These are phyloP conservation scores for Aspergillus proliferans DNA, from an alignment of 2,329 filamentous ascomycete species.

Conservation along the genomic window DNA sequence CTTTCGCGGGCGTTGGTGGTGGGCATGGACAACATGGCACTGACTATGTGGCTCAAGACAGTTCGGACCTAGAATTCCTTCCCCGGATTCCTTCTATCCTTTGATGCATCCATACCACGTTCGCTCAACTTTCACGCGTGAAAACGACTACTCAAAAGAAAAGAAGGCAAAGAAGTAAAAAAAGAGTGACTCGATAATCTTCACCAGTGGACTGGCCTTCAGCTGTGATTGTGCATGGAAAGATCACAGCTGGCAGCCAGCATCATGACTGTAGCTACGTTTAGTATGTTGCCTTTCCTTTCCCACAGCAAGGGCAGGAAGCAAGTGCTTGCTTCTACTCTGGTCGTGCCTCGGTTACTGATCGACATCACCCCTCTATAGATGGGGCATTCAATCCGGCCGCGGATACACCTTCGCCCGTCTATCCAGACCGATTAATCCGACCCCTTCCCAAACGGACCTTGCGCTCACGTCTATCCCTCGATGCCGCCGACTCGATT, in stretches of 20 bases:
- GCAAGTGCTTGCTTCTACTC: constrained; percentile 9
- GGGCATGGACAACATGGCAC: constrained; percentile 1
- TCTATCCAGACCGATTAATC: constrained; percentile 86
- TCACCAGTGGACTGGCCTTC: background rate
- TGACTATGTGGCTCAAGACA: background rate
- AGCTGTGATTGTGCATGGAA: background rate
- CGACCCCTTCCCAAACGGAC: constrained; percentile 84
- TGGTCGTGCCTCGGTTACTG: constrained; percentile 30
- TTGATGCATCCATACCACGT: background rate
- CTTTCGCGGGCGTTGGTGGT: background rate
- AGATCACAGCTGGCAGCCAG: background rate
- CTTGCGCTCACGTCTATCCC: constrained; percentile 78
- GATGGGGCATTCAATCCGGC: constrained; percentile 46
- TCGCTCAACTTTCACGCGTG: background rate
- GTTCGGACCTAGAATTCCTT: background rate
- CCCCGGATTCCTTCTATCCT: background rate
- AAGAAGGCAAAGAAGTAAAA: background rate
- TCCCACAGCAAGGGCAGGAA: constrained; percentile 9
- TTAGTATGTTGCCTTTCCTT: constrained; percentile 34
- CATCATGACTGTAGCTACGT: constrained; percentile 33
- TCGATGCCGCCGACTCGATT: constrained; percentile 75
- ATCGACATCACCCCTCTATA: constrained; percentile 31
- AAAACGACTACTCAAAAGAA: background rate
- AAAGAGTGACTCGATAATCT: background rate
- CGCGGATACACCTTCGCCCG: constrained; percentile 67